Percentiles rank a stretch among this genome's conserved stretches.
Conservation (phyloP, 345 rosid species). For the Arabidopsis thaliana region TAIR10.1 NC_003074.8:21084001-21084500, state of each 20-base stretch:
- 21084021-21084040: slow-evolving; percentile 27
- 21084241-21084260: slow-evolving; percentile 49
- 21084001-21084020: slow-evolving; percentile 34
- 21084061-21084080: not conserved
- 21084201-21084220: slow-evolving; percentile 11
- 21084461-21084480: slow-evolving; percentile 48
- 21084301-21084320: slow-evolving; percentile 62
- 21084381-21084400: slow-evolving; percentile 49
- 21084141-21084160: slow-evolving; percentile 10
- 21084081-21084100: not conserved
- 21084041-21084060: not conserved
- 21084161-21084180: slow-evolving; percentile 10
- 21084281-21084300: slow-evolving; percentile 52
- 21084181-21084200: not conserved
- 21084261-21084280: slow-evolving; percentile 32
- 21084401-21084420: slow-evolving; percentile 43
- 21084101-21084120: slow-evolving; percentile 18
- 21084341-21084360: slow-evolving; percentile 61
- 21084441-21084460: slow-evolving; percentile 53
- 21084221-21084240: slow-evolving; percentile 43
- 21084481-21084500: slow-evolving; percentile 25
- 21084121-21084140: not conserved
- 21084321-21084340: slow-evolving; percentile 55
- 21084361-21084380: slow-evolving; percentile 58
- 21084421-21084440: slow-evolving; percentile 52